A percentile compares a stretch with the other conserved stretches of the same genome.
These are phyloP conservation scores for Pseudotsuga menziesii DNA, from an alignment of 75 land plant genomes.

Conservation along the genomic window DNA sequence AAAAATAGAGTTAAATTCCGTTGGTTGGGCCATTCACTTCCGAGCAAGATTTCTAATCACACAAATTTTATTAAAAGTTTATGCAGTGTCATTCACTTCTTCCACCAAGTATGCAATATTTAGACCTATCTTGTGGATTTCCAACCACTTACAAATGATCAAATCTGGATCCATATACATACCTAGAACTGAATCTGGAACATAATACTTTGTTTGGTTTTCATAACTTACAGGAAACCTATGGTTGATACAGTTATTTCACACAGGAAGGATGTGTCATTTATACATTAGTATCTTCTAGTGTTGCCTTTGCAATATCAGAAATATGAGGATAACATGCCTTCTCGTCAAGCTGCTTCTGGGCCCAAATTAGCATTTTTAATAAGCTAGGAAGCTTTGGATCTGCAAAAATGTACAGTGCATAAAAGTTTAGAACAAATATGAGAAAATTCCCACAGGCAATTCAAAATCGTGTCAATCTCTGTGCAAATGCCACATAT, in stretches of 20 bases:
- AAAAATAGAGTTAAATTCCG: too few relatives aligned
- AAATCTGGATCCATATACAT: neutral
- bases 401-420: slow-evolving; percentile 32
- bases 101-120: neutral
- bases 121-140: slow-evolving; percentile 3
- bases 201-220: neutral
- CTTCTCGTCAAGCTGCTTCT: slow-evolving; percentile 81
- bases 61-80: neutral
- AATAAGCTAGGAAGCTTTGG: slow-evolving; percentile 88
- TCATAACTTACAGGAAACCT: neutral
- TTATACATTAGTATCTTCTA: slow-evolving; percentile 9
- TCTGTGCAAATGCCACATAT: too few relatives aligned
- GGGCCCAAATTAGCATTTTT: slow-evolving; percentile 85
- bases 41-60: neutral
- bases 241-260: neutral
- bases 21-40: too few relatives aligned
- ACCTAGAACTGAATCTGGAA: neutral
- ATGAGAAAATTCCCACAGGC: too few relatives aligned
- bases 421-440: too few relatives aligned
- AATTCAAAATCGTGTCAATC: too few relatives aligned
- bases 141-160: slow-evolving; percentile 7
- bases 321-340: slow-evolving; percentile 79
- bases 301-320: slow-evolving; percentile 54
- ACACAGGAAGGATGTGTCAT: neutral
- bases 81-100: neutral